phyloP scores from a whole-genome alignment of 2,329 filamentous ascomycete genomes.

The Cytospora chrysosperma region DNA sequence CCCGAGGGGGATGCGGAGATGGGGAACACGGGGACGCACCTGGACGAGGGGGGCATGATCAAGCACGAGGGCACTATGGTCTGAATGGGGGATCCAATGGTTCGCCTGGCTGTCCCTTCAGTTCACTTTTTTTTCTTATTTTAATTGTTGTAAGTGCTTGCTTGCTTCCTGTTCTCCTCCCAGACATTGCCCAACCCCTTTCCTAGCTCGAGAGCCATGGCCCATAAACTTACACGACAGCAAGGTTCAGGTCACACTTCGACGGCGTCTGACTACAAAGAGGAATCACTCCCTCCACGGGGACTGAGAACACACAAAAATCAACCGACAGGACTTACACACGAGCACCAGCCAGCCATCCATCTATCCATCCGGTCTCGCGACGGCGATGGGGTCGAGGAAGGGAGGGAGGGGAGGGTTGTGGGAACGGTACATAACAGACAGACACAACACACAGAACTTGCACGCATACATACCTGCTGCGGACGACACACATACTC shows the following conservation, averaged over 20 bases:
- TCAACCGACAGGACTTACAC: not conserved
- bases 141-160: constrained; percentile 12
- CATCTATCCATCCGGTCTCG: not conserved
- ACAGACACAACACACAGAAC: not conserved
- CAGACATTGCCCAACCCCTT: not conserved
- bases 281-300: constrained; percentile 22
- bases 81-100: constrained; percentile 24
- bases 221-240: not conserved
- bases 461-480: not conserved
- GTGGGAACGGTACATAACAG: not conserved
- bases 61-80: constrained; percentile 39
- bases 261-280: constrained; percentile 20
- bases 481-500: not conserved
- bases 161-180: not conserved
- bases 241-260: constrained; percentile 10
- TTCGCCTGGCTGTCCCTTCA: too few relatives aligned
- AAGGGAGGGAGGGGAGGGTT: not conserved
- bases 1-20: constrained; percentile 58
- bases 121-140: not conserved
- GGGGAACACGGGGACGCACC: constrained; percentile 36
- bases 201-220: not conserved
- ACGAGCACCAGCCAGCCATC: constrained; percentile 3
- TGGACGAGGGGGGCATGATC: constrained; percentile 27
- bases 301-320: not conserved
- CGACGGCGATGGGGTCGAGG: not conserved